A percentile compares a stretch with the other conserved stretches of the same genome.
Evolutionary conservation across 2,329 filamentous ascomycete species (phyloP).

Genomic region (Tolypocladium pustulatum): DNA sequence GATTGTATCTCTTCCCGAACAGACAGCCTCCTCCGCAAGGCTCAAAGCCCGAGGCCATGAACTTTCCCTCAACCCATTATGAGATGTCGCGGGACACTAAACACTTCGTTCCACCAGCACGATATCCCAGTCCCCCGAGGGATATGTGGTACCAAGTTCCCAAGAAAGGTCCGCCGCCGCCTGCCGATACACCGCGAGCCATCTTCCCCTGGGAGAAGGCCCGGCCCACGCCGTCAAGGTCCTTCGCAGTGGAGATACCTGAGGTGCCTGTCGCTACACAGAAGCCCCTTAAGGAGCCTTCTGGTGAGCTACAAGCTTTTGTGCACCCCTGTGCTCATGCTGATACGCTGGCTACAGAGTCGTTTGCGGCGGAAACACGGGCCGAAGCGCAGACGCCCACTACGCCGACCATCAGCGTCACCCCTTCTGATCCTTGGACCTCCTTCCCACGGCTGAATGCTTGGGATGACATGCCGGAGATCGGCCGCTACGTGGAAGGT

Average conservation of each 20-base stretch:
- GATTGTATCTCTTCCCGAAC: neutral
- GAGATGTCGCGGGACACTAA: conserved; percentile 68
- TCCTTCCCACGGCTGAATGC: conserved; percentile 71
- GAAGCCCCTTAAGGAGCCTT: conserved; percentile 3
- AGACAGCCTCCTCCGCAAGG: conserved; percentile 54
- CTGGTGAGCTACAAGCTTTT: conserved; percentile 13
- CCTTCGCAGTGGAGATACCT: conserved; percentile 34
- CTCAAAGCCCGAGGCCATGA: conserved; percentile 74
- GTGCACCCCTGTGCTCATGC: conserved; percentile 13
- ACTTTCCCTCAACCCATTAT: conserved; percentile 72
- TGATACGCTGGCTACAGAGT: conserved; percentile 25
- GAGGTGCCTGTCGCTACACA: conserved; percentile 3
- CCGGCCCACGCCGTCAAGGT: conserved; percentile 50
- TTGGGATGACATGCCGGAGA: conserved; percentile 87
- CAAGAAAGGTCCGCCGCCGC: conserved; percentile 43
- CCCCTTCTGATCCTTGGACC: conserved; percentile 55
- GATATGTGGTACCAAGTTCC: conserved; percentile 87
- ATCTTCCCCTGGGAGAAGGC: conserved; percentile 89
- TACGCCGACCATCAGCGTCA: conserved; percentile 35
- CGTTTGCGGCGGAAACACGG: conserved; percentile 14
- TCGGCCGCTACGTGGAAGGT: conserved; percentile 74
- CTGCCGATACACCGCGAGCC: conserved; percentile 46
- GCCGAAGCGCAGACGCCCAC: conserved; percentile 36
- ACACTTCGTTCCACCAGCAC: conserved; percentile 65
- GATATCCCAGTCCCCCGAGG: conserved; percentile 73